Conservation (phyloP, 345 rosid genomes). For the Euphorbia pulcherrima region DNA sequence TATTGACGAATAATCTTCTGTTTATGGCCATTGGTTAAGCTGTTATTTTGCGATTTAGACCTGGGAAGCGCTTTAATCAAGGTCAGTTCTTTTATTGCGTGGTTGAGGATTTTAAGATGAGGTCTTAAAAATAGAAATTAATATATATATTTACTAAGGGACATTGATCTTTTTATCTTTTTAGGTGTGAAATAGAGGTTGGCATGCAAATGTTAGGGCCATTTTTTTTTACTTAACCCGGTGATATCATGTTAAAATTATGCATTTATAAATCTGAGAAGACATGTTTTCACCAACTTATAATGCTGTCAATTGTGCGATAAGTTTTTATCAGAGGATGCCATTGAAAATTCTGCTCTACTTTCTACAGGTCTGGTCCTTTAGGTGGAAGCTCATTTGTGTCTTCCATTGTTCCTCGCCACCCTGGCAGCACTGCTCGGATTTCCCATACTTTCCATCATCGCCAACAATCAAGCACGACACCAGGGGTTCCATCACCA, state of each 20-base stretch:
- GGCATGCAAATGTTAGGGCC: no score
- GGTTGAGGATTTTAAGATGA: no score
- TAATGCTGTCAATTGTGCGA: background rate
- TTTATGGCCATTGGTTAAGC: no score
- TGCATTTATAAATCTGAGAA: background rate
- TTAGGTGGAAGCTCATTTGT: conserved; percentile 37
- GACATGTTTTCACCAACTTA: background rate
- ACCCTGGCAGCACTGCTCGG: conserved; percentile 43
- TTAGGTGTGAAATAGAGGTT: no score
- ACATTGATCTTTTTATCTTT: no score
- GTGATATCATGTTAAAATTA: background rate
- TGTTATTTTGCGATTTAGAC: no score
- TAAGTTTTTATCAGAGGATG: background rate
- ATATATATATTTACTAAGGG: no score
- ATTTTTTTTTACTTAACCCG: no score
- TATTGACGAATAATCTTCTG: no score
- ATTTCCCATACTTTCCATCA: conserved; percentile 40
- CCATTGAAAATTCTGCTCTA: conserved; percentile 2
- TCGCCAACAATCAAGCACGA: conserved; percentile 38
- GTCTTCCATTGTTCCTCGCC: conserved; percentile 42
- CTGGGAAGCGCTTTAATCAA: no score
- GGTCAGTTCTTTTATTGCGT: no score
- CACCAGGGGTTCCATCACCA: conserved; percentile 38
- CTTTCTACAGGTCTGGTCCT: conserved; percentile 43
- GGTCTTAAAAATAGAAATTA: no score